A percentile compares a stretch with the other conserved stretches of the same genome.
These are phyloP conservation scores for Aureobasidium sp. DNA, from an alignment of 2,329 filamentous ascomycete species.

Conservation along the genomic window DNA sequence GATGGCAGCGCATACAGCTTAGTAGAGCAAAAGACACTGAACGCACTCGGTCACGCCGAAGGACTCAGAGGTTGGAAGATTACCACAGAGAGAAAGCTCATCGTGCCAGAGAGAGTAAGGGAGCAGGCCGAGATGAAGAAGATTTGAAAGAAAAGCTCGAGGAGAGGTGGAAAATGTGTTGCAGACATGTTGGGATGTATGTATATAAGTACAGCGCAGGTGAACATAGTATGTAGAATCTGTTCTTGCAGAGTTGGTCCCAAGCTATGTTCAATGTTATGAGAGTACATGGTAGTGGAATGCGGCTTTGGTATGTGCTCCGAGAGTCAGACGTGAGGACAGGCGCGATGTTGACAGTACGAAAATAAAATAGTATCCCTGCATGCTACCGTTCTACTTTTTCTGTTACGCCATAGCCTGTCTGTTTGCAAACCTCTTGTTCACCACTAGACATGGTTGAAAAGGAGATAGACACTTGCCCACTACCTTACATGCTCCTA, in stretches of 20 bases:
- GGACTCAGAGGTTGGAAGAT: conserved; percentile 49
- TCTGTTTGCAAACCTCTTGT: background rate
- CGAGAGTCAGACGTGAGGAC: too few species aligned
- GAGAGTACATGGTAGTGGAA: too few species aligned
- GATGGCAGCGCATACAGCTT: conserved; percentile 45
- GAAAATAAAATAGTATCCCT: background rate
- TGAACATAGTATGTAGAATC: too few species aligned
- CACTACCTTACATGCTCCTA: background rate
- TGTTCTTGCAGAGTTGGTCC: too few species aligned
- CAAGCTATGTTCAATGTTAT: too few species aligned
- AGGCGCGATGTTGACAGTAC: too few species aligned
- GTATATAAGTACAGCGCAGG: too few species aligned
- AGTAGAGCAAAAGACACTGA: conserved; percentile 51
- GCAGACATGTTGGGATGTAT: too few species aligned
- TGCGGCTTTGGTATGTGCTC: too few species aligned
- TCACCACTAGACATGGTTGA: background rate
- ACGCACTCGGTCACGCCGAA: conserved; percentile 37
- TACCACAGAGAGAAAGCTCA: conserved; percentile 40
- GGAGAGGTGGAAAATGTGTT: too few species aligned
- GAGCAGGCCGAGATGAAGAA: conserved; percentile 46
- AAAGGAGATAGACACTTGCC: background rate
- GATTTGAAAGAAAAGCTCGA: background rate
- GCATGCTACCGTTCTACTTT: conserved; percentile 1
- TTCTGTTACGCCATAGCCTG: conserved; percentile 8
- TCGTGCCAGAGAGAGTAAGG: conserved; percentile 45